Conservation (phyloP, 2,329 filamentous ascomycete genomes). For the Microdochium bolleyi region DNA sequence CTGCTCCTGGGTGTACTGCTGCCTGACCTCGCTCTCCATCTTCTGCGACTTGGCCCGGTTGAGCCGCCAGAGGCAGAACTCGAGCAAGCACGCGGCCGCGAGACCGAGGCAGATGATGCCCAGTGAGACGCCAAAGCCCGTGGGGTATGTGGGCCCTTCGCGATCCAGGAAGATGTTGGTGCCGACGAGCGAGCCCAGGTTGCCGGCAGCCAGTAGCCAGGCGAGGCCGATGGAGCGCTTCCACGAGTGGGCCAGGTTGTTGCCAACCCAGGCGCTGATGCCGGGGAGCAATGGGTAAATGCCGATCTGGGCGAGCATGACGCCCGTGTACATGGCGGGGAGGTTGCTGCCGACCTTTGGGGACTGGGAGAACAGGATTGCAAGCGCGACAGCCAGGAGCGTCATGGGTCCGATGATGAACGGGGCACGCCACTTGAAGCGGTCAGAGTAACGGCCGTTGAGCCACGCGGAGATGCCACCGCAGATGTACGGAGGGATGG, state of each 20-base stretch:
- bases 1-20: slow-evolving; percentile 6
- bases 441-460: slow-evolving; percentile 18
- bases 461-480: slow-evolving; percentile 18
- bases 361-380: slow-evolving; percentile 14
- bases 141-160: slow-evolving; percentile 24
- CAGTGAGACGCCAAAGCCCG: slow-evolving; percentile 26
- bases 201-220: slow-evolving; percentile 19
- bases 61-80: slow-evolving; percentile 7
- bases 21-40: slow-evolving; percentile 3
- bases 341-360: neutral
- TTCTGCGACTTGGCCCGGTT: slow-evolving; percentile 18
- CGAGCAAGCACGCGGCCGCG: slow-evolving; percentile 2
- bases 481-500: slow-evolving; percentile 6
- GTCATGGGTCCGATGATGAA: slow-evolving; percentile 16
- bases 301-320: slow-evolving; percentile 15
- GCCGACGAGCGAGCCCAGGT: slow-evolving; percentile 24
- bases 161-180: slow-evolving; percentile 27
- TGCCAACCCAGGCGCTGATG: slow-evolving; percentile 15
- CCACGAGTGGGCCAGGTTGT: slow-evolving; percentile 18
- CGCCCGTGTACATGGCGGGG: slow-evolving; percentile 7
- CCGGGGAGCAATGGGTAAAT: slow-evolving; percentile 22
- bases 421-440: slow-evolving; percentile 18
- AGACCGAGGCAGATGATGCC: slow-evolving; percentile 9
- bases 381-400: slow-evolving; percentile 16
- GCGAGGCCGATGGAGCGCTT: slow-evolving; percentile 18